A percentile compares a stretch with the other conserved stretches of the same genome.
These are phyloP conservation scores for Umbelopsis isabellina DNA, from an alignment of 192 early-diverging fungal species.

Conservation along the genomic window DNA sequence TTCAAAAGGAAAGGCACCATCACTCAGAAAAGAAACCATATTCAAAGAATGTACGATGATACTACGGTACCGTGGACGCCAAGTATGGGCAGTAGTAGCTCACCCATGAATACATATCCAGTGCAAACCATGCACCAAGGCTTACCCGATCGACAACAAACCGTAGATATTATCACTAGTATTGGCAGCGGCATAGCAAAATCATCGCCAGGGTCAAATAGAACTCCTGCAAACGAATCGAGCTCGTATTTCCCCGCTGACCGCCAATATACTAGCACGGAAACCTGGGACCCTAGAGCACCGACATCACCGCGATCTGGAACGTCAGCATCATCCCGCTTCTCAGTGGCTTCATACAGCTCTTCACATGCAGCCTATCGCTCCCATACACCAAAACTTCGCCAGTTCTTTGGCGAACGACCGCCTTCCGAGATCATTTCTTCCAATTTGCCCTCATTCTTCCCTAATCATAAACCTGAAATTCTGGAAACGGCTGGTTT, in stretches of 20 bases:
- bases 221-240: not conserved
- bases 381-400: slow-evolving; percentile 48
- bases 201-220: not conserved
- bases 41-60: slow-evolving; percentile 17
- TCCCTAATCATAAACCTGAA: slow-evolving; percentile 68
- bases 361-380: slow-evolving; percentile 5
- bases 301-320: slow-evolving; percentile 4
- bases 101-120: slow-evolving; percentile 1
- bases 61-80: not conserved
- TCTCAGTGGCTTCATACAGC: slow-evolving; percentile 7
- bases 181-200: slow-evolving; percentile 6
- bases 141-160: slow-evolving; percentile 29
- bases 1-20: slow-evolving; percentile 53
- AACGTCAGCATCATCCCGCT: slow-evolving; percentile 3
- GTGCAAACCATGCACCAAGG: slow-evolving; percentile 6
- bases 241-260: not conserved
- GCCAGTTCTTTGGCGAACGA: slow-evolving; percentile 91
- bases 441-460: slow-evolving; percentile 89
- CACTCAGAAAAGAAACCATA: slow-evolving; percentile 25
- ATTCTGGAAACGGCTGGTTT: slow-evolving; percentile 43
- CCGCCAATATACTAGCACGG: not conserved
- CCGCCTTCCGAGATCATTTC: slow-evolving; percentile 93
- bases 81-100: slow-evolving; percentile 1
- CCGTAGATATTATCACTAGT: slow-evolving; percentile 32
- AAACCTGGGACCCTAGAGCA: not conserved